These are phyloP conservation scores for Neurospora sp. DNA, from an alignment of 495 filamentous ascomycete species.

Conservation along the genomic window DNA sequence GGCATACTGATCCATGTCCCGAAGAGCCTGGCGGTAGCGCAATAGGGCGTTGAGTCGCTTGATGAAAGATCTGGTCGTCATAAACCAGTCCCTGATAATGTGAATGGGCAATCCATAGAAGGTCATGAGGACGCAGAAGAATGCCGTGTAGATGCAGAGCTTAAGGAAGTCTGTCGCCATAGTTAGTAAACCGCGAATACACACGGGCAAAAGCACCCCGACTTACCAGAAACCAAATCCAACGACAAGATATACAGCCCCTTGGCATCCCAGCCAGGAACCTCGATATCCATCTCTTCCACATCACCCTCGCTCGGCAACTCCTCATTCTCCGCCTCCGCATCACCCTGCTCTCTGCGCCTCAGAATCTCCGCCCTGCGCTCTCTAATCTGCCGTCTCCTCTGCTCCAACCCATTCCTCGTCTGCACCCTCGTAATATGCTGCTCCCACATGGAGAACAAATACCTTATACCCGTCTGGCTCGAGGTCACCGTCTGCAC, in stretches of 20 bases:
- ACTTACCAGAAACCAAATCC: slow-evolving; percentile 70
- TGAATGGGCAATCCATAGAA: slow-evolving; percentile 96
- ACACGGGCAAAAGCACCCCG: background rate
- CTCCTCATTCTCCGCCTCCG: slow-evolving; percentile 33
- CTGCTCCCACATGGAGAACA: slow-evolving; percentile 69
- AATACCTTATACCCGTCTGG: slow-evolving; percentile 69
- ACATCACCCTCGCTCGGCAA: slow-evolving; percentile 65
- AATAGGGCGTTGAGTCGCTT: slow-evolving; percentile 81
- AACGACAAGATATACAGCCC: slow-evolving; percentile 86
- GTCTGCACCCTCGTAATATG: slow-evolving; percentile 63
- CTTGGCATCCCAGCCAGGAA: slow-evolving; percentile 94
- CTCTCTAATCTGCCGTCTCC: slow-evolving; percentile 43
- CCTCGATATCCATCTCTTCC: slow-evolving; percentile 87
- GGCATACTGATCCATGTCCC: slow-evolving; percentile 85
- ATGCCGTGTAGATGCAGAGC: slow-evolving; percentile 75
- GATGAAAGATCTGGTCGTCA: slow-evolving; percentile 84
- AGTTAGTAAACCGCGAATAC: background rate
- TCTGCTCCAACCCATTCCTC: slow-evolving; percentile 51
- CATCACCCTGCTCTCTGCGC: slow-evolving; percentile 43
- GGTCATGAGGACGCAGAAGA: slow-evolving; percentile 84
- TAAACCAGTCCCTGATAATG: slow-evolving; percentile 87
- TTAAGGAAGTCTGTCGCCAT: slow-evolving; percentile 69
- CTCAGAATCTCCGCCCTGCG: slow-evolving; percentile 55
- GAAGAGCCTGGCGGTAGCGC: slow-evolving; percentile 76
- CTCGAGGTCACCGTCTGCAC: slow-evolving; percentile 69